These are phyloP conservation scores for Lentinus tigrinus DNA, from an alignment of 768 basidiomycete genomes.

Conservation along the genomic window DNA sequence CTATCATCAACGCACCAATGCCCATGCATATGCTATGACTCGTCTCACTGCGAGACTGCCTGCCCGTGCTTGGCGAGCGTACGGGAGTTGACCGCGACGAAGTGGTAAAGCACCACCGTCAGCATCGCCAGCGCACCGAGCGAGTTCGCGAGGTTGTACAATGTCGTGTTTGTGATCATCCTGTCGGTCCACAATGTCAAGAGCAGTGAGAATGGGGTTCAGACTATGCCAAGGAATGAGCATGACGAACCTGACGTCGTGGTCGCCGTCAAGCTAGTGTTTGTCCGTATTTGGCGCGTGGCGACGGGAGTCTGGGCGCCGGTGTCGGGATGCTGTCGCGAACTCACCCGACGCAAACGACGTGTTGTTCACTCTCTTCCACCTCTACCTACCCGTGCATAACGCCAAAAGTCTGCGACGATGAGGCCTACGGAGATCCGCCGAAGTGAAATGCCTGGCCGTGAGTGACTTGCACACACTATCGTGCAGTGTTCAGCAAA, in stretches of 20 bases:
- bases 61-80: constrained; percentile 29
- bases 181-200: constrained; percentile 9
- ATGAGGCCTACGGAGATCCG: constrained; percentile 67
- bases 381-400: not conserved
- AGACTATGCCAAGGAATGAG: not conserved
- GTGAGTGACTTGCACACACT: constrained; percentile 50
- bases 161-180: constrained; percentile 82
- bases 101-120: constrained; percentile 86
- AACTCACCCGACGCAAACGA: constrained; percentile 8
- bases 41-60: not conserved
- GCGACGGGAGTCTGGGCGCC: constrained; percentile 11
- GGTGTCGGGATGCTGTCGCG: constrained; percentile 3
- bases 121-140: constrained; percentile 86
- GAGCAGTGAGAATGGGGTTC: not conserved
- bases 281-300: constrained; percentile 16
- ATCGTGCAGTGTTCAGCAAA: not conserved
- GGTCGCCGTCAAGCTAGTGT: constrained; percentile 18
- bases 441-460: constrained; percentile 78
- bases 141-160: constrained; percentile 79
- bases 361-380: not conserved
- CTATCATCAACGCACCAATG: not conserved
- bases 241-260: constrained; percentile 17
- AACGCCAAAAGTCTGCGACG: constrained; percentile 23
- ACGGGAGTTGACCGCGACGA: constrained; percentile 81
- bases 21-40: not conserved